Evolutionary conservation across 441 rosid genomes (phyloP).

Genomic region (Croton setiger): DNA sequence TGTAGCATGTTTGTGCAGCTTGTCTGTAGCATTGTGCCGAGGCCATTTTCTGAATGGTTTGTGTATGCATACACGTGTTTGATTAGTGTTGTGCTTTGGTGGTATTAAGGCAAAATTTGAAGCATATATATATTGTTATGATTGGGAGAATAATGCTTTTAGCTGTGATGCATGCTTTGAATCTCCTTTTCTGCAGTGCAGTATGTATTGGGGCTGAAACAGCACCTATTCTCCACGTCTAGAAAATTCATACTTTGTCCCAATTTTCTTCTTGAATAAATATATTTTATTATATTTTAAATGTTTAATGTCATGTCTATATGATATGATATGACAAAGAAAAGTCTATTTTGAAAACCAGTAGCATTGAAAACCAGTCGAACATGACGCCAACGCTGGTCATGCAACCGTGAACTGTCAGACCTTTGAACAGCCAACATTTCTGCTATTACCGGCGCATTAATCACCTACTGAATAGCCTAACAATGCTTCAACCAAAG

Average conservation of each 20-base stretch:
- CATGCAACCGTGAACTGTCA: too few relatives aligned
- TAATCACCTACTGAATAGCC: too few relatives aligned
- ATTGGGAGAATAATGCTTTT: slow-evolving; percentile 7
- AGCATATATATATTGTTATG: slow-evolving; percentile 11
- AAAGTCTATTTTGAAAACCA: too few relatives aligned
- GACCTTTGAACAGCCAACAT: too few relatives aligned
- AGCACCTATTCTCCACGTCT: background rate
- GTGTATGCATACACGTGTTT: background rate
- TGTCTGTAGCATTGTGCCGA: slow-evolving; percentile 13
- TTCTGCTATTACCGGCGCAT: too few relatives aligned
- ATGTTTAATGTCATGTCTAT: background rate
- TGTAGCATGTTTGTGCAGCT: slow-evolving; percentile 21
- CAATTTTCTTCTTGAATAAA: background rate
- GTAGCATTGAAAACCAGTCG: too few relatives aligned
- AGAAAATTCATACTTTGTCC: background rate
- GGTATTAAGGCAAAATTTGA: background rate
- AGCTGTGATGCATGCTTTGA: slow-evolving; percentile 14
- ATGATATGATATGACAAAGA: too few relatives aligned
- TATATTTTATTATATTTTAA: background rate
- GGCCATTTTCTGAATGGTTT: slow-evolving; percentile 9
- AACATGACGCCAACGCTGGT: too few relatives aligned
- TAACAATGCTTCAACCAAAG: too few relatives aligned
- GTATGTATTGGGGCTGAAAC: background rate
- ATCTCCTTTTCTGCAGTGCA: slow-evolving; percentile 22
- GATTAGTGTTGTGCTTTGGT: background rate